These are phyloP conservation scores for Nasturtium officinale DNA, from an alignment of 345 rosid genomes.

Conservation along the genomic window DNA sequence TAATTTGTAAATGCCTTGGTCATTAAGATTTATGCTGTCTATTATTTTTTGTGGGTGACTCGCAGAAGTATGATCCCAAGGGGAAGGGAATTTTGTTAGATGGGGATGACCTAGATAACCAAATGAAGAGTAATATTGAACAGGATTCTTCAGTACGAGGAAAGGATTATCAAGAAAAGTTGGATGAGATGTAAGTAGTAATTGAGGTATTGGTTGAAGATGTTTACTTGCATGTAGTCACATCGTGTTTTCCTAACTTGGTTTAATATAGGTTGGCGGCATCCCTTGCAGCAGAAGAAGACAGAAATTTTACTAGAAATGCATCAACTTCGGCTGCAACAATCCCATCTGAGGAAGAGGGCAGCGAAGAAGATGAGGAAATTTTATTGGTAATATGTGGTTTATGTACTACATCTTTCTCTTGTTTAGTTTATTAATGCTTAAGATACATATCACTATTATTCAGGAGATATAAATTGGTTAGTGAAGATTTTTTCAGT, in stretches of 20 bases:
- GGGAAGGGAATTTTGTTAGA: constrained; percentile 51
- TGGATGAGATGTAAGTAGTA: constrained; percentile 69
- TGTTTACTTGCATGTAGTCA: constrained; percentile 20
- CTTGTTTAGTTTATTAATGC: background rate
- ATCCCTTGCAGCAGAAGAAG: constrained; percentile 64
- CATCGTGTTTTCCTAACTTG: constrained; percentile 32
- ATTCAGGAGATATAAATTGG: background rate
- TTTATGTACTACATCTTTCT: background rate
- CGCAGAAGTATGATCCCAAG: constrained; percentile 48
- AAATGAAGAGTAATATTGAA: constrained; percentile 27
- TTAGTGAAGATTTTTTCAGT: constrained; percentile 2
- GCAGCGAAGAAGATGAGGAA: constrained; percentile 58
- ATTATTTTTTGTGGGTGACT: background rate
- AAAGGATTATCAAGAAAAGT: constrained; percentile 52
- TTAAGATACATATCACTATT: background rate
- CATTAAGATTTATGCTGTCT: background rate
- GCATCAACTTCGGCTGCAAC: constrained; percentile 54
- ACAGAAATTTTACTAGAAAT: constrained; percentile 28
- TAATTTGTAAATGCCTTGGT: background rate
- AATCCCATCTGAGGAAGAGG: constrained; percentile 50
- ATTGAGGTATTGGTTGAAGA: constrained; percentile 17
- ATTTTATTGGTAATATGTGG: constrained; percentile 44
- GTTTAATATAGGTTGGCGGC: constrained; percentile 66
- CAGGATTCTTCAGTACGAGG: constrained; percentile 34
- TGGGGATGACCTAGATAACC: constrained; percentile 32